Percentiles rank a stretch among this genome's conserved stretches.
Evolutionary conservation across 106 monocot genomes (phyloP).

Genomic region (Posidonia australis): DNA sequence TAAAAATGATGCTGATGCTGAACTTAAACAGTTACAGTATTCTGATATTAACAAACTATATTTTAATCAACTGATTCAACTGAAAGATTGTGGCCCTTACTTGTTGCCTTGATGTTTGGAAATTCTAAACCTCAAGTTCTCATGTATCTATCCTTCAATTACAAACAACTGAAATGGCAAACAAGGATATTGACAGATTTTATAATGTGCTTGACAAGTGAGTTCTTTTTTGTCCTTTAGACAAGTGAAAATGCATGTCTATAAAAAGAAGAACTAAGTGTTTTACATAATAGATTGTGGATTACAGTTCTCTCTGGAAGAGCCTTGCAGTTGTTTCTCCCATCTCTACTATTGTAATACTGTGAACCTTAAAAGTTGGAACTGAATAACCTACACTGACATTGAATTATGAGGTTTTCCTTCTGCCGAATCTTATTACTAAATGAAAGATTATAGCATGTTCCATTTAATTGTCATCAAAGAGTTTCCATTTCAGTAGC

Average conservation of each 20-base stretch:
- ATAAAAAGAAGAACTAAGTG: no score
- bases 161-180: slow-evolving; percentile 99
- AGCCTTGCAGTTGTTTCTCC: no score
- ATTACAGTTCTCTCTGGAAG: no score
- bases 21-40: slow-evolving; percentile 88
- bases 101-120: background rate
- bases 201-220: slow-evolving; percentile 95
- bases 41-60: slow-evolving; percentile 90
- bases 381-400: background rate
- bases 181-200: slow-evolving; percentile 94
- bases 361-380: no score
- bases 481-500: no score
- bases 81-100: slow-evolving; percentile 46
- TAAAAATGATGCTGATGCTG: no score
- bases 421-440: background rate
- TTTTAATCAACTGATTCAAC: slow-evolving; percentile 90
- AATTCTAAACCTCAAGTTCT: background rate
- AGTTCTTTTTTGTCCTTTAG: slow-evolving; percentile 12
- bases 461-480: no score
- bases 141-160: slow-evolving; percentile 13
- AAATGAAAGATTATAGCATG: no score
- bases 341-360: no score
- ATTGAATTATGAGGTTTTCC: background rate
- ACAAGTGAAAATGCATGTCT: background rate
- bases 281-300: no score